Conservation (phyloP, 164 flowering plant species). For the grape (Vitis vinifera) region ASM3070453v1 NC_081814.1:25886501-25887000, state of each 20-base stretch:
- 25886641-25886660: too few species aligned
- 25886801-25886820: neutral
- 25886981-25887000: too few species aligned
- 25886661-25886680: neutral
- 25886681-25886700: neutral
- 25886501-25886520: too few species aligned
- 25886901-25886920: too few species aligned
- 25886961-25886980: too few species aligned
- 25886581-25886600: slow-evolving; percentile 34
- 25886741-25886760: too few species aligned
- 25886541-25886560: slow-evolving; percentile 25
- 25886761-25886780: neutral
- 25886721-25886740: neutral
- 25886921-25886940: neutral
- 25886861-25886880: neutral
- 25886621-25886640: too few species aligned
- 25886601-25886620: slow-evolving; percentile 8
- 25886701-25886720: neutral
- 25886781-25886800: neutral
- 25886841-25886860: too few species aligned
- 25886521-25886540: too few species aligned
- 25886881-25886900: too few species aligned
- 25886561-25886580: slow-evolving; percentile 23
- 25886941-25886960: too few species aligned
- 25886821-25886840: neutral